A percentile compares a stretch with the other conserved stretches of the same genome.
Evolutionary conservation across 139 green algal genomes (phyloP).

Genomic region (Haematococcus sp.): DNA sequence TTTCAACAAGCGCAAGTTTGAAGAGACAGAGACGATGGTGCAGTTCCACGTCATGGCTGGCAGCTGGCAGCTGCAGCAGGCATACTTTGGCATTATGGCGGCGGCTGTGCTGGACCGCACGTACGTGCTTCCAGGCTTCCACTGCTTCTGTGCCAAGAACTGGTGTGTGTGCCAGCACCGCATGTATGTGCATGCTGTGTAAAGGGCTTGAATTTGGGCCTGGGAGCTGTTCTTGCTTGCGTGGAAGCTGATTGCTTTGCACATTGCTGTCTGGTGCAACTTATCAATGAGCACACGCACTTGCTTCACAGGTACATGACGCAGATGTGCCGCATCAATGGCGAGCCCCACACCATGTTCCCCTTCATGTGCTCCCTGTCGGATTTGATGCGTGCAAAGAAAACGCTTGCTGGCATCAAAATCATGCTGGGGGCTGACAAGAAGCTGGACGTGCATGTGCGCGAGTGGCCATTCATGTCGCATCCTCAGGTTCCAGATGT

Average conservation of each 20-base stretch:
- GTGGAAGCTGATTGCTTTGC: too few relatives aligned
- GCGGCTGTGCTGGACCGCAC: constrained; percentile 20
- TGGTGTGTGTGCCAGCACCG: constrained; percentile 16
- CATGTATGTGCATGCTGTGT: too few relatives aligned
- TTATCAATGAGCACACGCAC: too few relatives aligned
- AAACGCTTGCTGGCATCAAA: not conserved
- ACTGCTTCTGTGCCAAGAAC: constrained; percentile 37
- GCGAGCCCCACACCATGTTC: constrained; percentile 15
- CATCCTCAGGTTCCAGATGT: constrained; percentile 26
- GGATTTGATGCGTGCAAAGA: constrained; percentile 10
- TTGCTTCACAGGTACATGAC: constrained; percentile 25
- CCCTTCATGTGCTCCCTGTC: constrained; percentile 28
- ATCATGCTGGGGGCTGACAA: not conserved
- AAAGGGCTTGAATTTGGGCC: too few relatives aligned
- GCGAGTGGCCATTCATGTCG: constrained; percentile 26
- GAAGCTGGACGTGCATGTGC: constrained; percentile 8
- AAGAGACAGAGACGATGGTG: constrained; percentile 31
- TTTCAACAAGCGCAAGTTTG: constrained; percentile 13
- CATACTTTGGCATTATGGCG: constrained; percentile 32
- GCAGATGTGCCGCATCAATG: constrained; percentile 29
- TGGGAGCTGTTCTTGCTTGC: too few relatives aligned
- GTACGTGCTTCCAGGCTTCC: constrained; percentile 33
- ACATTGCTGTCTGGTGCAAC: too few relatives aligned
- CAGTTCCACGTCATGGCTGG: constrained; percentile 29
- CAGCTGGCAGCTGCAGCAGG: constrained; percentile 37